A percentile compares a stretch with the other conserved stretches of the same genome.
phyloP scores from a whole-genome alignment of 148 eudicot species.

The Cornus florida region DNA sequence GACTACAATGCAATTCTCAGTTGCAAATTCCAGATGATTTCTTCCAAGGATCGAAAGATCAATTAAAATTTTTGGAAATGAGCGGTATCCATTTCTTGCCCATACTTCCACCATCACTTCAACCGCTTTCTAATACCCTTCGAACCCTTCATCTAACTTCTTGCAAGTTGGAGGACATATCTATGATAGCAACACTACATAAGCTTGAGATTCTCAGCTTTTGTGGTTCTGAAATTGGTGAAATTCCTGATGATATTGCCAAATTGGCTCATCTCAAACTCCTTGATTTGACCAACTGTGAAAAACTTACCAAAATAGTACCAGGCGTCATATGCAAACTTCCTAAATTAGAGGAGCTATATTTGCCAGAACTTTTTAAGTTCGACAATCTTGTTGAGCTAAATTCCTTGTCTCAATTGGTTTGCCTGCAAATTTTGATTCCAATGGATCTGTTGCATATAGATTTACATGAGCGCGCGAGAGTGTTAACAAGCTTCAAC shows the following conservation, averaged over 20 bases:
- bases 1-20: neutral
- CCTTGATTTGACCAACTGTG: neutral
- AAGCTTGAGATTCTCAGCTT: neutral
- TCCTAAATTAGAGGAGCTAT: neutral
- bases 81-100: neutral
- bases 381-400: neutral
- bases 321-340: too few species aligned
- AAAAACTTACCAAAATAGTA: neutral
- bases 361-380: neutral
- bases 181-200: neutral
- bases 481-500: too few species aligned
- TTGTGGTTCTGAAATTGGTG: neutral
- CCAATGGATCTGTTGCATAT: neutral
- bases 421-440: neutral
- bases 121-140: neutral
- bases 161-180: neutral
- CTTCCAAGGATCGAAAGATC: neutral
- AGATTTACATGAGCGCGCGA: too few species aligned
- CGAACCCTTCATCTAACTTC: neutral
- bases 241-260: neutral
- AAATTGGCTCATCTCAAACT: neutral
- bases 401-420: neutral
- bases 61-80: neutral
- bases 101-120: neutral
- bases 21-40: neutral